Evolutionary conservation across 2,329 filamentous ascomycete genomes (phyloP).

Genomic region (Trichoderma pleuroti): DNA sequence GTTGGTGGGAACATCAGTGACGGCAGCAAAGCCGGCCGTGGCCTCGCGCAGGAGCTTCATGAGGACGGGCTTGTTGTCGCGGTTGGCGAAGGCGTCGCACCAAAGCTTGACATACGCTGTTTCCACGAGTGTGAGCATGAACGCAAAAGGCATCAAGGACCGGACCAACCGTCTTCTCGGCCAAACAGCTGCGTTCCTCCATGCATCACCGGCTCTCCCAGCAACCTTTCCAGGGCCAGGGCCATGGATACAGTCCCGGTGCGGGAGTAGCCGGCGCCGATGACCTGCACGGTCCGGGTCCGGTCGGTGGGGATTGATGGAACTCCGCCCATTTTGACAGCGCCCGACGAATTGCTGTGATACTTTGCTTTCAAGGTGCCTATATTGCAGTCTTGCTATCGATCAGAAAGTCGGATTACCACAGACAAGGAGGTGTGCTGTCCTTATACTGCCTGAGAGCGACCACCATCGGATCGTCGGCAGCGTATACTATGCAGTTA

Average conservation of each 20-base stretch:
- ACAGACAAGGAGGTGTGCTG: background rate
- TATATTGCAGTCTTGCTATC: background rate
- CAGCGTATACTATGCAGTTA: background rate
- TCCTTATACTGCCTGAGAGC: background rate
- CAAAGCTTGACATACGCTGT: slow-evolving; percentile 21
- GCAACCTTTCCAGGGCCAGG: slow-evolving; percentile 44
- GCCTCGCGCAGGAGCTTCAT: slow-evolving; percentile 34
- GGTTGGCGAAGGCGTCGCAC: slow-evolving; percentile 14
- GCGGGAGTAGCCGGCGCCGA: slow-evolving; percentile 42
- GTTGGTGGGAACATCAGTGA: slow-evolving; percentile 42
- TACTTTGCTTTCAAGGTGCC: background rate
- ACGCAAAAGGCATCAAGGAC: too few relatives aligned
- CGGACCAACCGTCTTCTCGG: slow-evolving; percentile 33
- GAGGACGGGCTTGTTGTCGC: slow-evolving; percentile 26
- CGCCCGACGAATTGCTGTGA: background rate
- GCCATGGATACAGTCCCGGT: slow-evolving; percentile 41
- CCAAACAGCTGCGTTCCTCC: slow-evolving; percentile 41
- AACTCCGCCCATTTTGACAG: slow-evolving; percentile 26
- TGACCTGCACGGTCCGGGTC: slow-evolving; percentile 37
- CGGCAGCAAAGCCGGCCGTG: slow-evolving; percentile 43
- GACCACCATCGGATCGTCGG: background rate
- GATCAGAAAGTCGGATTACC: background rate
- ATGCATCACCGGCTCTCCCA: slow-evolving; percentile 48
- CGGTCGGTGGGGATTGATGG: slow-evolving; percentile 33
- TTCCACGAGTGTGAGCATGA: background rate